Evolutionary conservation across 176 grass and related monocot genomes (phyloP).

Genomic region (Musa schizocarpa): DNA sequence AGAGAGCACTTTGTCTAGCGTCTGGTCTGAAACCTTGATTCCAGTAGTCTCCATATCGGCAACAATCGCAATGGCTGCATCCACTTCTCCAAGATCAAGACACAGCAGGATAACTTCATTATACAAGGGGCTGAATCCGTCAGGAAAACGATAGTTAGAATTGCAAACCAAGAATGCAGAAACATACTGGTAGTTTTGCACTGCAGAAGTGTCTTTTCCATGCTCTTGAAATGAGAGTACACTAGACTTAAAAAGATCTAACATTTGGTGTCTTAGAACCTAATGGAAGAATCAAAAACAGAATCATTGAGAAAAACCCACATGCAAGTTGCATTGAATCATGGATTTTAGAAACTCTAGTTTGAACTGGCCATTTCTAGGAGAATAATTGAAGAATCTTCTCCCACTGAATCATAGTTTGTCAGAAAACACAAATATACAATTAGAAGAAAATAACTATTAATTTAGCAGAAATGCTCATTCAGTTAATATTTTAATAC

Average conservation of each 20-base stretch:
- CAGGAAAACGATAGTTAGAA: conserved; percentile 16
- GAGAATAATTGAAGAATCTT: no score
- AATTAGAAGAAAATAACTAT: no score
- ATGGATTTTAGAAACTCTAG: no score
- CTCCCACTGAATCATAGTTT: no score
- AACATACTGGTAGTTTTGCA: not conserved
- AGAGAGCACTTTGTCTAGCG: conserved; percentile 80
- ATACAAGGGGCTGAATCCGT: conserved; percentile 62
- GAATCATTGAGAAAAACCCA: not conserved
- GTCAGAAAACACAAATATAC: no score
- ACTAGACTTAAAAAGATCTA: no score
- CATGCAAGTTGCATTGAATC: not conserved
- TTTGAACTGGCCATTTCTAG: no score
- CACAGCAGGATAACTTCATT: conserved; percentile 73
- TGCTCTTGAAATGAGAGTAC: not conserved
- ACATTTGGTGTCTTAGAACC: no score
- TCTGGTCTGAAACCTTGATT: conserved; percentile 76
- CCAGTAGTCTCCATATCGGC: conserved; percentile 77
- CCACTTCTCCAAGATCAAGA: conserved; percentile 70
- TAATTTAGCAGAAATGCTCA: no score
- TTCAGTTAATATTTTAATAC: no score
- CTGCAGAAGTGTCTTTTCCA: not conserved
- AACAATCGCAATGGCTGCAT: conserved; percentile 81
- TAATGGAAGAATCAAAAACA: not conserved
- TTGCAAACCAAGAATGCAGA: not conserved